Evolutionary conservation across 1,139 yeast genomes (phyloP), one percentile per base, ranked within the genome.

Genomic region (Blastobotrys apis): DNA sequence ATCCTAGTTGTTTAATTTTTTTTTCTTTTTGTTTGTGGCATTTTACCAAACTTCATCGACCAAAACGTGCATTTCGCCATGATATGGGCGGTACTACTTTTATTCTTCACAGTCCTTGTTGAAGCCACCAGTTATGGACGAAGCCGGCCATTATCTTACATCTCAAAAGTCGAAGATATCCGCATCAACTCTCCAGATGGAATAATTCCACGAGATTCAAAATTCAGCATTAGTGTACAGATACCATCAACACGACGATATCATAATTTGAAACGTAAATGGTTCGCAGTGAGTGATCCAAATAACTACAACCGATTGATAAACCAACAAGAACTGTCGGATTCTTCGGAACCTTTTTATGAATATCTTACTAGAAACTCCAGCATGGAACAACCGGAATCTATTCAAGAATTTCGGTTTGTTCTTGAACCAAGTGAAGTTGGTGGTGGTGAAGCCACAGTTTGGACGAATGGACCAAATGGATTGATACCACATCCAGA

Each of bases 271-370:
- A 45, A 51, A 27, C 54, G 65, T 12, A 51, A 63, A 21, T 61
- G 65, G 65, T 56, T 60, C 54, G 62, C 63, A 10, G 49, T 54
- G 13, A 47, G 61, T 1, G 65, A 61, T 40, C 65, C 65, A 3
- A 58, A 58, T 39, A 54, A 52, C 31, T 43, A 50, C 17, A 34
- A 36, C 31, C 32, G 30, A 23, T 45, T 37, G 39, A 34, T 35
- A 22, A 31, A 33, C 27, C 36, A 27, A 25, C 20, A 4, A 2
- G 25, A 31, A 22, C 16, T 37, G 15, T 35, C 42, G 21, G 41
- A 32, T 26, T 17, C 39, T 4, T 53, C 59, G 4, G 62, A 58
- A 35, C 43, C 47, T 13, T 45, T 63, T 25, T 57, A 53, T 44
- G 39, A 50, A 32, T 63, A 54, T 41, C 49, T 63, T 33, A 56